A percentile compares a stretch with the other conserved stretches of the same genome.
These are phyloP conservation scores for Debaryomyces robertsiae DNA, from an alignment of 1,139 yeast species.

Conservation along the genomic window DNA sequence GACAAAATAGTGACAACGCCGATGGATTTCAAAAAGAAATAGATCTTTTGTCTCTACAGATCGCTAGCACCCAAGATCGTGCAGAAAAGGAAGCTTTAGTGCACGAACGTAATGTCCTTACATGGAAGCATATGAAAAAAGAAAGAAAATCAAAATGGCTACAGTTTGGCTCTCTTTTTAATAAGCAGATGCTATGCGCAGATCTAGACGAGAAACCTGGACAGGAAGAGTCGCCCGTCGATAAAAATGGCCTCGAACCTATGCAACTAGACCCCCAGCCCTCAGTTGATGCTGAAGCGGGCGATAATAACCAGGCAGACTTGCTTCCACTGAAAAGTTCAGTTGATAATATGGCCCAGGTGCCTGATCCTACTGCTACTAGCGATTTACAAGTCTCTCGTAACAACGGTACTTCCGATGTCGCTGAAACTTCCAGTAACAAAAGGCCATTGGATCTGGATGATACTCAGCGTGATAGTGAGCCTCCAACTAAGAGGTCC, in stretches of 20 bases:
- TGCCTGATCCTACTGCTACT: too few species aligned
- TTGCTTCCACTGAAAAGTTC: too few species aligned
- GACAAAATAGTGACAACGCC: slow-evolving; percentile 11
- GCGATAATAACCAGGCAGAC: too few species aligned
- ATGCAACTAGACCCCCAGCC: background rate
- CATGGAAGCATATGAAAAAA: slow-evolving; percentile 35
- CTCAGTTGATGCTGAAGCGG: too few species aligned
- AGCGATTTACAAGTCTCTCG: too few species aligned
- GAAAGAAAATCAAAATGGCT: slow-evolving; percentile 26
- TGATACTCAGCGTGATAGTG: background rate
- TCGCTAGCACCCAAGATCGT: slow-evolving; percentile 15
- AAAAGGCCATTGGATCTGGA: slow-evolving; percentile 7
- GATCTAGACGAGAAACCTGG: slow-evolving; percentile 5
- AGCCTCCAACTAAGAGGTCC: slow-evolving; percentile 4
- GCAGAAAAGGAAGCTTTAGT: slow-evolving; percentile 17
- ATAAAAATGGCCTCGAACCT: slow-evolving; percentile 7
- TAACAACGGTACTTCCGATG: too few species aligned
- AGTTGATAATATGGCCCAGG: too few species aligned
- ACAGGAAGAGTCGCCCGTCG: slow-evolving; percentile 11
- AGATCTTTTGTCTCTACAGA: slow-evolving; percentile 15
- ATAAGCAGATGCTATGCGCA: slow-evolving; percentile 18
- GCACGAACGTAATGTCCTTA: slow-evolving; percentile 29
- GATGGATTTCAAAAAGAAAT: slow-evolving; percentile 12
- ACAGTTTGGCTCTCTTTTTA: slow-evolving; percentile 20
- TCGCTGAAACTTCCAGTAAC: background rate